phyloP scores from a whole-genome alignment of 2,329 filamentous ascomycete species.

The Pseudopyricularia javanii region DNA sequence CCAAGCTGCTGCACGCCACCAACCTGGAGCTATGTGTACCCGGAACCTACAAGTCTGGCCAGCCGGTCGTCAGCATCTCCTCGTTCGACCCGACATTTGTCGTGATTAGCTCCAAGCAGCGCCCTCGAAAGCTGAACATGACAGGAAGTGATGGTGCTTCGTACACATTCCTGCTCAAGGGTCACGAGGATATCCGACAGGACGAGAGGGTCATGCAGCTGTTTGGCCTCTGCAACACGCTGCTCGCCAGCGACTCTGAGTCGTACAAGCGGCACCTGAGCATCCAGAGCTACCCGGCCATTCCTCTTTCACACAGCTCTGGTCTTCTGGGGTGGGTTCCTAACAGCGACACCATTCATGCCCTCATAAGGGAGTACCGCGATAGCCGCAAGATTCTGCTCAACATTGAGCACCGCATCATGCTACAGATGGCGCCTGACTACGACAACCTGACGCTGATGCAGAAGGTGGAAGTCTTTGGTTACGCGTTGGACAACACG shows the following conservation, averaged over 20 bases:
- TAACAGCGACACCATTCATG: slow-evolving; percentile 93
- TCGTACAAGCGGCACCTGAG: slow-evolving; percentile 94
- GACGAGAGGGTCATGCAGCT: slow-evolving; percentile 99
- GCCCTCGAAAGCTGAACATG: slow-evolving; percentile 78
- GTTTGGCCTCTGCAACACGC: slow-evolving; percentile 93
- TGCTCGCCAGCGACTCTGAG: slow-evolving; percentile 86
- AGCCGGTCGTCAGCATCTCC: slow-evolving; percentile 69
- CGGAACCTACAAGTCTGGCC: slow-evolving; percentile 74
- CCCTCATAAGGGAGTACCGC: slow-evolving; percentile 92
- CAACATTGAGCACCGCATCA: slow-evolving; percentile 98
- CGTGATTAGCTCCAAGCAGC: slow-evolving; percentile 94
- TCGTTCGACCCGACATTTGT: slow-evolving; percentile 83
- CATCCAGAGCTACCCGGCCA: slow-evolving; percentile 93
- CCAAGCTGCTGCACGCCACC: slow-evolving; percentile 73
- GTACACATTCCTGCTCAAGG: slow-evolving; percentile 88
- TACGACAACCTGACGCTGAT: slow-evolving; percentile 98
- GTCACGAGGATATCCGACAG: slow-evolving; percentile 98
- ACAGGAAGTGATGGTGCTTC: slow-evolving; percentile 78
- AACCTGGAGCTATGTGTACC: slow-evolving; percentile 91
- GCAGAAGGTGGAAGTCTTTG: slow-evolving; percentile 99
- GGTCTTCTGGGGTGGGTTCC: slow-evolving; percentile 93
- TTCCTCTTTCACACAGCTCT: slow-evolving; percentile 91
- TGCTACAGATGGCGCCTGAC: slow-evolving; percentile 99
- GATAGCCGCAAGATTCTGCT: slow-evolving; percentile 94
- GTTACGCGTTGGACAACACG: slow-evolving; percentile 97